Evolutionary conservation across 1,284 basidiomycete species (phyloP).

Genomic region (Malassezia sp.): DNA sequence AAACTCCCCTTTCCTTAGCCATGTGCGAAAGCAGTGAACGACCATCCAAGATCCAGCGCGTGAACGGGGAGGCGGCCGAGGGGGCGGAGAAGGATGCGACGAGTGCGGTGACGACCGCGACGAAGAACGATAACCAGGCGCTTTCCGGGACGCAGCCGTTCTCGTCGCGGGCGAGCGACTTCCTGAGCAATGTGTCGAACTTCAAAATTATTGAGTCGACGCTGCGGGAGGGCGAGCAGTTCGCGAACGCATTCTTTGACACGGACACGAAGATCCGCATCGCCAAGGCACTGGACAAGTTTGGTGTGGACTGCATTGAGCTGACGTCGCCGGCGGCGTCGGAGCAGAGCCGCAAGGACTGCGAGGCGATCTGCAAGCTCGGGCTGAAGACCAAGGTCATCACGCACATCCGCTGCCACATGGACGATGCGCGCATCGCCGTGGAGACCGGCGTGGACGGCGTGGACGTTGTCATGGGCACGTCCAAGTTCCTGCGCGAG

Average conservation of each 20-base stretch:
- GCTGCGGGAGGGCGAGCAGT: constrained; percentile 91
- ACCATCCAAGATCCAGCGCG: constrained; percentile 22
- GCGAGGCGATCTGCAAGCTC: constrained; percentile 98
- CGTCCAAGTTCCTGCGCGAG: constrained; percentile 95
- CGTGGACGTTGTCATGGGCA: constrained; percentile 98
- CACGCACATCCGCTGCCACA: constrained; percentile 98
- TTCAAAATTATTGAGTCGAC: constrained; percentile 84
- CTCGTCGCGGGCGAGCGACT: constrained; percentile 32
- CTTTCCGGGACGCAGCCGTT: constrained; percentile 31
- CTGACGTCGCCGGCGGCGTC: constrained; percentile 96
- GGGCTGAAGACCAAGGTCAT: constrained; percentile 93
- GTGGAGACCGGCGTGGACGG: constrained; percentile 97
- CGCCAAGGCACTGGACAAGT: constrained; percentile 58
- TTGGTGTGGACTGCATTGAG: constrained; percentile 97
- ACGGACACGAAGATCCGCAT: constrained; percentile 99
- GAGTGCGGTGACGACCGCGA: constrained; percentile 7
- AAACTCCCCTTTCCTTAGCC: too few relatives aligned
- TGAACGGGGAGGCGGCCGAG: constrained; percentile 29
- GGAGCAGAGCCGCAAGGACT: constrained; percentile 85
- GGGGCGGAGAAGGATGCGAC: constrained; percentile 23
- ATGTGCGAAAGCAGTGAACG: constrained; percentile 31
- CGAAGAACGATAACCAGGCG: constrained; percentile 10
- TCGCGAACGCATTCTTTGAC: constrained; percentile 98
- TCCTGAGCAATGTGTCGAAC: constrained; percentile 46
- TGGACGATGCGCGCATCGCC: constrained; percentile 97